phyloP scores from a whole-genome alignment of 192 early-diverging fungal species.

The Rhizophagus clarus region DNA sequence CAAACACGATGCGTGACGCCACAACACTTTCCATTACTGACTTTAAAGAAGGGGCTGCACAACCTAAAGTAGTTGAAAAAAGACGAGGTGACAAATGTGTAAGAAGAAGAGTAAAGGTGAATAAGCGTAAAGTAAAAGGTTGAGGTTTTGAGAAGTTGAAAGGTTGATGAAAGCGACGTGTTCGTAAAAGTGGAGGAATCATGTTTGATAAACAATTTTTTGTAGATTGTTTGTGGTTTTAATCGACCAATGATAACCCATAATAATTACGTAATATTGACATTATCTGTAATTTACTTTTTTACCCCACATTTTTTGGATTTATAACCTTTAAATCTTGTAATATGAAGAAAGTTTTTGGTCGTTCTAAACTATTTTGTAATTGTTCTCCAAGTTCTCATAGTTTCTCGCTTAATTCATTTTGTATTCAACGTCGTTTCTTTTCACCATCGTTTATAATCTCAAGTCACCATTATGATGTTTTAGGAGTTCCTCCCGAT shows the following conservation, averaged over 20 bases:
- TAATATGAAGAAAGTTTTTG: background rate
- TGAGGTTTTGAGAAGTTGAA: background rate
- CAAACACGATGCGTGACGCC: background rate
- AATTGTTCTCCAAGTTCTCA: background rate
- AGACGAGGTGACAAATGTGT: background rate
- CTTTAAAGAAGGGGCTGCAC: background rate
- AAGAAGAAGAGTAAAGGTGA: background rate
- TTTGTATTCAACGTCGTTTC: background rate
- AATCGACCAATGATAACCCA: no score
- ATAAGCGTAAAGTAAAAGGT: background rate
- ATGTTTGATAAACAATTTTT: no score
- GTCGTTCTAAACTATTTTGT: background rate
- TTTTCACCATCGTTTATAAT: background rate
- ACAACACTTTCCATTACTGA: background rate
- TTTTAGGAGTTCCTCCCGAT: conserved; percentile 39
- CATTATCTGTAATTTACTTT: no score
- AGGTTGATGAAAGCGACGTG: no score
- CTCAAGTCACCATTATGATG: conserved; percentile 46
- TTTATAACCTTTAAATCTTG: no score
- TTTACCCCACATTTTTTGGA: no score
- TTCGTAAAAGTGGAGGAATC: no score
- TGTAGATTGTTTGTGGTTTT: no score
- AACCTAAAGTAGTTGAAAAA: background rate
- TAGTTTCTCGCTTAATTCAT: background rate
- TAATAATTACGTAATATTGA: no score